A percentile compares a stretch with the other conserved stretches of the same genome.
Conservation (phyloP, 2,329 filamentous ascomycete genomes). For the Trichoderma guizhouense region DNA sequence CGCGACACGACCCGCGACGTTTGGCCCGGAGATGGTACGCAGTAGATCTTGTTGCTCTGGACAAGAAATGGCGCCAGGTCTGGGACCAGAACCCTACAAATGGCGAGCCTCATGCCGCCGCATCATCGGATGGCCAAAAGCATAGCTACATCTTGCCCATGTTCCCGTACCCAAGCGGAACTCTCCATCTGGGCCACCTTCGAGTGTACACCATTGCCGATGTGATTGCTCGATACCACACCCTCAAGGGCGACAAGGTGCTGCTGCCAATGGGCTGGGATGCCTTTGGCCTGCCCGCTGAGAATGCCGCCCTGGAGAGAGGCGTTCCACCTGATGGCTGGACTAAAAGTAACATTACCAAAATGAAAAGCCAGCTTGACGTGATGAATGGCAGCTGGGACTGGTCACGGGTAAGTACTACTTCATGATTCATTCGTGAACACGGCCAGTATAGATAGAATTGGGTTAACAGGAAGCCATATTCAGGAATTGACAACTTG, state of each 20-base stretch:
- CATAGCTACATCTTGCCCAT: constrained; percentile 76
- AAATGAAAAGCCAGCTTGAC: constrained; percentile 79
- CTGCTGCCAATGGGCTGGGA: constrained; percentile 94
- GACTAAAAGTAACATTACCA: constrained; percentile 76
- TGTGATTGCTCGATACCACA: constrained; percentile 72
- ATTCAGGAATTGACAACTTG: constrained; percentile 77
- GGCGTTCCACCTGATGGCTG: constrained; percentile 74
- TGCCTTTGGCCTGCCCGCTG: constrained; percentile 84
- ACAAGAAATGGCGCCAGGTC: constrained; percentile 49
- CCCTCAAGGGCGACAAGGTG: constrained; percentile 70
- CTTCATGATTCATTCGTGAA: too few species aligned
- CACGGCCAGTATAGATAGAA: neutral
- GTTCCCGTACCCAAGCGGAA: constrained; percentile 90
- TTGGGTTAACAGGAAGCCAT: neutral
- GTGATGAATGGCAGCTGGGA: constrained; percentile 80
- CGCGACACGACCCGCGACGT: constrained; percentile 11
- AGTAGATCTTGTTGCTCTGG: constrained; percentile 46
- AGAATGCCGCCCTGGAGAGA: constrained; percentile 85
- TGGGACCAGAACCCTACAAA: constrained; percentile 35
- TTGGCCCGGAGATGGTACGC: constrained; percentile 35
- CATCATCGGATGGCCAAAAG: constrained; percentile 24
- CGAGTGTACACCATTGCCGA: constrained; percentile 90
- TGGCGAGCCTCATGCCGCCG: constrained; percentile 17
- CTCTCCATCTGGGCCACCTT: constrained; percentile 80
- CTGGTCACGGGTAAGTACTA: constrained; percentile 70